phyloP scores from a whole-genome alignment of 495 filamentous ascomycete species.

The Cetradonia linearis region DNA sequence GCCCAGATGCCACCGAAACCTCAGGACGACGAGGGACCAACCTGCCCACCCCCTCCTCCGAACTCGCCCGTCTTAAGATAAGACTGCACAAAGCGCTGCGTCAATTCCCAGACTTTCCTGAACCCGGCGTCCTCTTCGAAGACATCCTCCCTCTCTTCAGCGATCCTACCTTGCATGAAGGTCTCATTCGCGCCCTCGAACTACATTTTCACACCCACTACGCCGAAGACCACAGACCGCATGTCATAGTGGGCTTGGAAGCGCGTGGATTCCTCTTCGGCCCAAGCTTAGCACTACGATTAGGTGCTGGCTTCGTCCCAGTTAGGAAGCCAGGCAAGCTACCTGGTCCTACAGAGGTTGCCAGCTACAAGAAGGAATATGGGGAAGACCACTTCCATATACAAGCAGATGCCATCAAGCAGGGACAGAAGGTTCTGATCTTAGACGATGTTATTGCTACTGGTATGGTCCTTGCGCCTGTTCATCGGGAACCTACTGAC shows the following conservation, averaged over 20 bases:
- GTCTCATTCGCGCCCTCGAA: conserved; percentile 77
- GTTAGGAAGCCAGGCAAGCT: conserved; percentile 96
- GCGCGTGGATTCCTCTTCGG: conserved; percentile 94
- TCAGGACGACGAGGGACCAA: conserved; percentile 37
- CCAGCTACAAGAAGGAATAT: conserved; percentile 89
- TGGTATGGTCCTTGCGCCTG: conserved; percentile 45
- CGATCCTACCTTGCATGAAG: conserved; percentile 59
- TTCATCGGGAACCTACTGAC: conserved; percentile 17
- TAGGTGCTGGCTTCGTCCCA: conserved; percentile 85
- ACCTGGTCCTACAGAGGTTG: conserved; percentile 75
- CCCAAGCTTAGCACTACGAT: conserved; percentile 72
- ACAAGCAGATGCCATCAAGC: conserved; percentile 72
- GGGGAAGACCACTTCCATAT: conserved; percentile 95
- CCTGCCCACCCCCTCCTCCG: conserved; percentile 51
- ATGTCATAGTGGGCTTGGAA: conserved; percentile 89
- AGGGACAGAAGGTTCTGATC: conserved; percentile 79
- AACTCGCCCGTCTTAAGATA: conserved; percentile 92
- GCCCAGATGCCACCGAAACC: conserved; percentile 33
- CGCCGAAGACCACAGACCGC: conserved; percentile 49
- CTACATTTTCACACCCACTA: conserved; percentile 57
- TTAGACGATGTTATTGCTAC: conserved; percentile 99
- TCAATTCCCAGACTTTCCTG: conserved; percentile 89
- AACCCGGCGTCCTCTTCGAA: conserved; percentile 90
- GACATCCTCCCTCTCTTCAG: conserved; percentile 97
- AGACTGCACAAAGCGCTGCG: conserved; percentile 51